Base-by-base conservation (phyloP, 2,329 filamentous ascomycete species). In the Fonsecaea pedrosoi region DNA sequence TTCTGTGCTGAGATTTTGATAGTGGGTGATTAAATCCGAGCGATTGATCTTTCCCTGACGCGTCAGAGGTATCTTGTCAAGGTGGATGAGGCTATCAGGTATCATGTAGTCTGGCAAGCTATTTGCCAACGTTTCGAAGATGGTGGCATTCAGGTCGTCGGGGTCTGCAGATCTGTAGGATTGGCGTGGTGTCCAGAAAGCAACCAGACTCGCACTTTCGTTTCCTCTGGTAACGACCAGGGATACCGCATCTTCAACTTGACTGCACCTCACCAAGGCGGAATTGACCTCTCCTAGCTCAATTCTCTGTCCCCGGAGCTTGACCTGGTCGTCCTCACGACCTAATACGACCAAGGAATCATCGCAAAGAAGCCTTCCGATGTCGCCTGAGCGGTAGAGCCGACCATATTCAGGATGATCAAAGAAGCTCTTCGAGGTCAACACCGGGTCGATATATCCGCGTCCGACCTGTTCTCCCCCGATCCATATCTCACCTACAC, bases 401-500 rank as follows among this genome's bases (percentile, higher is more conserved):
- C 88, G 86, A 1, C 93, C 93, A 75, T 87, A 90, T 0, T 75
- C 68, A 0, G 88, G 83, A 73, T 96, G 90, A 0, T 87, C 70
- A 56, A 94, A 82, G 66, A 96, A 92, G 72, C 89, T 92, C 12
- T 83, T 78, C 0, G 81, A 77, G 0, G 90, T 92, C 48, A 91
- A 78, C 3, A 85, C 82, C 0, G 86, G 83, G 76, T 85, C 82
- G 34, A 95, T 82, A 73, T 94, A 96, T 1, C 92, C 92, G 45
- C 85, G 82, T 50, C 83, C 86, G 4, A 97, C 87, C 78, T 97
- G 93, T 57, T 91, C 87, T 10, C 93, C 94, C 13, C 92, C 92
- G 76, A 96, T 95, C 74, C 91, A 96, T 6, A 96, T 83, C 76
- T 97, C 93, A 10, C 94, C 94, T 15, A 92, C 81, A 69, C 87